phyloP scores from a whole-genome alignment of 2,329 filamentous ascomycete genomes.

The Metarhizium humberi region DNA sequence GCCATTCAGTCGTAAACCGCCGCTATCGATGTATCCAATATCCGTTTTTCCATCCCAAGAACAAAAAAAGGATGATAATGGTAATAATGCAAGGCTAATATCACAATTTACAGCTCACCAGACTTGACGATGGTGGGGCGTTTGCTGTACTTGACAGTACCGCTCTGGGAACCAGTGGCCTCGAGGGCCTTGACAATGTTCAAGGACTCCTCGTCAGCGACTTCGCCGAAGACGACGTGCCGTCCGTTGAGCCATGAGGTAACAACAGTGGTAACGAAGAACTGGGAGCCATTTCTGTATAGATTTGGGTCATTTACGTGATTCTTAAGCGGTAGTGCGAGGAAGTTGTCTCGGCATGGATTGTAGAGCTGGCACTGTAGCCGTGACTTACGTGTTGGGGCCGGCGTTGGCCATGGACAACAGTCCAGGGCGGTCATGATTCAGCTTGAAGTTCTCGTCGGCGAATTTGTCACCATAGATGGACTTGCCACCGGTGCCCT shows the following conservation, averaged over 20 bases:
- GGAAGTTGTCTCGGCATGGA: not conserved
- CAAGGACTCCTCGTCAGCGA: conserved; percentile 41
- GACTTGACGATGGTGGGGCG: conserved; percentile 48
- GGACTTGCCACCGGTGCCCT: conserved; percentile 65
- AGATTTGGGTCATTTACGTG: not conserved
- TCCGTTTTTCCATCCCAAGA: not conserved
- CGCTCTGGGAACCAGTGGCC: conserved; percentile 46
- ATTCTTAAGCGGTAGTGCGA: not conserved
- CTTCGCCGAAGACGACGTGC: conserved; percentile 80
- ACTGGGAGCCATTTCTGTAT: conserved; percentile 87
- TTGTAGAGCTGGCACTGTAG: not conserved
- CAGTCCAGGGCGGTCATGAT: conserved; percentile 67
- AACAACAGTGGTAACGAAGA: conserved; percentile 91
- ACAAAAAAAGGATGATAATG: not conserved
- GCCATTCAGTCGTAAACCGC: conserved; percentile 1
- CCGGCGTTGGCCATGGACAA: conserved; percentile 95
- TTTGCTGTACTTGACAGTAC: conserved; percentile 45
- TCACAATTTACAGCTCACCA: conserved; percentile 37
- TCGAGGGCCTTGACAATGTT: conserved; percentile 51
- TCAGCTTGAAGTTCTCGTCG: conserved; percentile 80
- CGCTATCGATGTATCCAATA: conserved; percentile 1
- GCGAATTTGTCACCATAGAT: conserved; percentile 94
- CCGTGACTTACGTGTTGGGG: conserved; percentile 66
- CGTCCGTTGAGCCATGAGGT: conserved; percentile 79
- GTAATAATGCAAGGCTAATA: conserved; percentile 8